Conservation (phyloP, 345 rosid species). For the Bruguiera gymnorhiza region DNA sequence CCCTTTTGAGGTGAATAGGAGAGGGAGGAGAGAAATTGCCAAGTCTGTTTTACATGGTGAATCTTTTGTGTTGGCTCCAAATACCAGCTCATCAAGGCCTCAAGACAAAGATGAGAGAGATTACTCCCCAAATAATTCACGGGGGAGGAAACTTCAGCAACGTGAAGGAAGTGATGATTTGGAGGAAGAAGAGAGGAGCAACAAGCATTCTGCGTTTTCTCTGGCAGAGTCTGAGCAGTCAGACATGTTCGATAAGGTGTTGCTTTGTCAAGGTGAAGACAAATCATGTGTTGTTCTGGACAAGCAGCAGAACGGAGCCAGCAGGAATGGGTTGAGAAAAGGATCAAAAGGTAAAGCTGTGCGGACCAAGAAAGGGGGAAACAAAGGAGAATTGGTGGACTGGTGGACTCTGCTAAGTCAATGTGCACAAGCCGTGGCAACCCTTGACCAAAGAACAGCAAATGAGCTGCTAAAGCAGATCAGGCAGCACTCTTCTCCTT, state of each 20-base stretch:
- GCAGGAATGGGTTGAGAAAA: constrained; percentile 15
- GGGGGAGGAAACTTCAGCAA: constrained; percentile 36
- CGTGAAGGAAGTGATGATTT: constrained; percentile 28
- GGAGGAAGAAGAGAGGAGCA: constrained; percentile 39
- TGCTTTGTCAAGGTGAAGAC: constrained; percentile 33
- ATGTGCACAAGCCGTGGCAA: constrained; percentile 71
- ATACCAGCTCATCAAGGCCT: constrained; percentile 6
- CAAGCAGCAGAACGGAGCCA: constrained; percentile 1
- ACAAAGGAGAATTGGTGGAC: constrained; percentile 44
- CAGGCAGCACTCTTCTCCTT: constrained; percentile 52
- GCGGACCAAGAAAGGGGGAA: constrained; percentile 25
- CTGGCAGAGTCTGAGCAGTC: constrained; percentile 43
- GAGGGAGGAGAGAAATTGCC: constrained; percentile 12
- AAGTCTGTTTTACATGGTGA: background rate
- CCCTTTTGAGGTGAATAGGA: background rate
- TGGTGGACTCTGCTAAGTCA: constrained; percentile 44
- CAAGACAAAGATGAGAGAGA: constrained; percentile 9
- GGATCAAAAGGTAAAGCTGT: constrained; percentile 20
- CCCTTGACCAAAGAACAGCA: constrained; percentile 52
- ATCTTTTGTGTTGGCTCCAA: constrained; percentile 7
- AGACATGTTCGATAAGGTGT: constrained; percentile 42
- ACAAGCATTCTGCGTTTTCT: constrained; percentile 45
- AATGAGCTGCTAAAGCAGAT: constrained; percentile 56
- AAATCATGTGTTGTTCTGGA: constrained; percentile 8
- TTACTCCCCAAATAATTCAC: constrained; percentile 10